Base-by-base conservation (phyloP, 495 filamentous ascomycete genomes). In the Ramalina peruviana region DNA sequence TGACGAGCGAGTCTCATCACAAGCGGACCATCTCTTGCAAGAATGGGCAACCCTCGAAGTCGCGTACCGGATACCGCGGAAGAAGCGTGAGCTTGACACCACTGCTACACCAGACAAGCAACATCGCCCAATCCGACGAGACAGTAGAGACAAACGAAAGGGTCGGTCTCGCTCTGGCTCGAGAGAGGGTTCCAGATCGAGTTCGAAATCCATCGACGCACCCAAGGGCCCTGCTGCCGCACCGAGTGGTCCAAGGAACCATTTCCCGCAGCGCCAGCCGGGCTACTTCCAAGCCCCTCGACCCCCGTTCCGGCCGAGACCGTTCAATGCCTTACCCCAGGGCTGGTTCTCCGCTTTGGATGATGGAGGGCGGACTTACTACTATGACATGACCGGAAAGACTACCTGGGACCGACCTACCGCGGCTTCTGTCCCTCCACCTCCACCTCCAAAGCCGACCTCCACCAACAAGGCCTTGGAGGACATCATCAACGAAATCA, bases 51-150 rank as follows among this genome's bases (percentile, higher is more conserved):
- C 82, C 36, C 72, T 99, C 19, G 83, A 93, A 61, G 78, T 92
- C n/a, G 92, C 78, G 15, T 99, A 95, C 65, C 80, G 93, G 39
- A 99, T 99, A 60, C 90, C 92, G 23, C 81, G 92, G 43, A 88
- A 75, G 67, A 83, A 83, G 60, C 65, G 80, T 13, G 80, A 81
- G 54, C 68, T 72, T 16, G 76, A 75, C 48, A 68, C 59, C 21
- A 55, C 51, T 12, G 58, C 71, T 30, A 60, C 68, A 6, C 57
- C 65, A 21, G 67, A 65, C 38, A 60, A 68, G 15, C 33, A 36
- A n/a, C 81, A 75, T 53, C 79, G 75, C 45, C 84, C 79, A 39
- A 82, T 82, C 54, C 81, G 85, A 42, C 81, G 85, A 27, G 81
- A 81, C 51, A 78, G 79, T 33, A 76, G 80, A 19, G 70, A 78